Evolutionary conservation across 352 stramenopile genomes (phyloP).

Genomic region (Globisporangium middletonii): DNA sequence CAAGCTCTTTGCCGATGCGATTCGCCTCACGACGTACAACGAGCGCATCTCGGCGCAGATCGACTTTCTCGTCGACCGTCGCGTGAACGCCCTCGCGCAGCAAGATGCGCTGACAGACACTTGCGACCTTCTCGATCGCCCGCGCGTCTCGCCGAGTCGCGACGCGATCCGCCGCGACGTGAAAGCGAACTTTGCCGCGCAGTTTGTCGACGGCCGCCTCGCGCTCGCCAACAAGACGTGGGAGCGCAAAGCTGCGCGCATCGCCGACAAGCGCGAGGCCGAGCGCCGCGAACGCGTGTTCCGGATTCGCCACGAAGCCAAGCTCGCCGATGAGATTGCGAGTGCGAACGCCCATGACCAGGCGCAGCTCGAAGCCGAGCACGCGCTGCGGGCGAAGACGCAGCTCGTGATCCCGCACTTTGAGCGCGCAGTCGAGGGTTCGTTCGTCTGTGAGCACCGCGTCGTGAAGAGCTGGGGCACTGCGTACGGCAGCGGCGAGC

Average conservation of each 20-base stretch:
- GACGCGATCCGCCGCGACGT: conserved; percentile 22
- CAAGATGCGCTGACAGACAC: background rate
- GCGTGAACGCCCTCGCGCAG: conserved; percentile 26
- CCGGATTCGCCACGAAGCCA: conserved; percentile 44
- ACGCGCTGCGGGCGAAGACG: conserved; percentile 19
- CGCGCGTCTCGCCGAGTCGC: background rate
- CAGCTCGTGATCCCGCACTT: conserved; percentile 64
- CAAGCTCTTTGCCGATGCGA: conserved; percentile 45
- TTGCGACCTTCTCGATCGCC: background rate
- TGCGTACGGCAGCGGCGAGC: conserved; percentile 45
- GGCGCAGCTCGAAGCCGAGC: conserved; percentile 19
- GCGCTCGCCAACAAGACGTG: conserved; percentile 65
- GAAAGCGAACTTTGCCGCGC: conserved; percentile 44
- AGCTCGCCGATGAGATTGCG: conserved; percentile 31
- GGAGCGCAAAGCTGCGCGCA: conserved; percentile 51
- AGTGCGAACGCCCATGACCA: conserved; percentile 29
- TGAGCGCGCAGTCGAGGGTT: conserved; percentile 24
- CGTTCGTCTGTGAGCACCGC: conserved; percentile 47
- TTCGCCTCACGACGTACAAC: conserved; percentile 63
- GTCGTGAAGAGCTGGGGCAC: conserved; percentile 62
- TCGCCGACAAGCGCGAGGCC: conserved; percentile 34
- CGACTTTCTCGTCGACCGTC: conserved; percentile 57
- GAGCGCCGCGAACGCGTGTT: conserved; percentile 43
- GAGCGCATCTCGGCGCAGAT: conserved; percentile 55
- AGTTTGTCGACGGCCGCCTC: conserved; percentile 52